phyloP scores from a whole-genome alignment of 108 stramenopile genomes.

The Conticribra weissflogii region DNA sequence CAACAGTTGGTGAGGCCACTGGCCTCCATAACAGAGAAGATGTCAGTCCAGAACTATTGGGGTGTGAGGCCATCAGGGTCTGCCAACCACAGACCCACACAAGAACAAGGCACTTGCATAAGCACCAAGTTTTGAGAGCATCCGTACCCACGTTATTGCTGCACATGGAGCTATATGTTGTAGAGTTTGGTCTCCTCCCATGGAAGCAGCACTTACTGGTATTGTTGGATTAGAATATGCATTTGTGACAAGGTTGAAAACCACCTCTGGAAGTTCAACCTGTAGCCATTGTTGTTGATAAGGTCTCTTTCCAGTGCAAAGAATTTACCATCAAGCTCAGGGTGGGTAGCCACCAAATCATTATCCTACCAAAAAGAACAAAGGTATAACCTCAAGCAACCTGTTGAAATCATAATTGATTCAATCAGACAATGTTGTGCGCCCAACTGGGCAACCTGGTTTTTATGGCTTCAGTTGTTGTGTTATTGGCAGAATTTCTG shows the following conservation, averaged over 20 bases:
- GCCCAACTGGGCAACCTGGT: no score
- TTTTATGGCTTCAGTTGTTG: no score
- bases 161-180: neutral
- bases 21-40: conserved; percentile 9
- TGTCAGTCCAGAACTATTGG: conserved; percentile 8
- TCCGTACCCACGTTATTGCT: neutral
- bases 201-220: neutral
- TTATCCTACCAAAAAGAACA: no score
- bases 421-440: no score
- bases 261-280: neutral
- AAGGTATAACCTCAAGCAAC: no score
- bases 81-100: conserved; percentile 8
- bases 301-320: conserved; percentile 14
- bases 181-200: neutral
- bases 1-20: conserved; percentile 2
- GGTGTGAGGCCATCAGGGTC: conserved; percentile 13
- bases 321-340: no score
- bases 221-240: neutral
- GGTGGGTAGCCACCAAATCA: no score
- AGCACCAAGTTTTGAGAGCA: conserved; percentile 8
- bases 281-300: neutral
- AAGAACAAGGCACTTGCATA: conserved; percentile 15
- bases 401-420: no score
- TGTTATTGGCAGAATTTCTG: no score
- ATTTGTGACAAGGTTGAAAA: neutral